Evolutionary conservation across 306 rosid species (phyloP), one percentile per base, ranked within the genome.

Genomic region (Bauhinia variegata): DNA sequence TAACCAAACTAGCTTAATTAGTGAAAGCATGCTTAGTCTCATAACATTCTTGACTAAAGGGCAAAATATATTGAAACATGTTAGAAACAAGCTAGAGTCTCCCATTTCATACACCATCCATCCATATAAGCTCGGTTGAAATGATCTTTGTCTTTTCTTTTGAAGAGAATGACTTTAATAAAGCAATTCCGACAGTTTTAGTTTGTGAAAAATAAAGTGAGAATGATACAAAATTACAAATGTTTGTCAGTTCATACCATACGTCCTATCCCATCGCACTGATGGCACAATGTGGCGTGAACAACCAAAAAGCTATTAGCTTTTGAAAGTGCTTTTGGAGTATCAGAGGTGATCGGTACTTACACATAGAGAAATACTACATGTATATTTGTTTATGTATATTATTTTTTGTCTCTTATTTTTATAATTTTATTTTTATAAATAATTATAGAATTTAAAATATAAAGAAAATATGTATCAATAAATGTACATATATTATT

Each of bases 231-330:
- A 54, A 74, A 23, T 23, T 23, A 49, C 63, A 33, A 32, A 46
- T 39, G 68, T 77, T 63, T 71, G 87, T 79, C 82, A 77, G 93
- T 67, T 84, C 87, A 83, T 81, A 87, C 69, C 87, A 83, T 81
- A 87, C 69, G 96, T 90, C 95, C 82, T 87, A 90, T 90, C 95
- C 83, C 76, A 82, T 72, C 84, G 50, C 56, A 73, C 62, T 78
- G 82, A 82, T 51, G 56, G 64, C 52, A 70, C 82, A 78, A 81
- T 18, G 67, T 46, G 80, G 87, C 89, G 91, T 85, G 88, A 84
- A 80, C 72, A 38, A 77, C 68, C 52, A 84, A 79, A 76, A 23
- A 23, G 28, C 28, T 23, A n/a, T n/a, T n/a, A 78, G 86, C 81
- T 74, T 66, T 67, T 79, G 58, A 28, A 23, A 73, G 62, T 58